phyloP scores from a whole-genome alignment of 164 flowering plant species.

The Vitis riparia region DNA sequence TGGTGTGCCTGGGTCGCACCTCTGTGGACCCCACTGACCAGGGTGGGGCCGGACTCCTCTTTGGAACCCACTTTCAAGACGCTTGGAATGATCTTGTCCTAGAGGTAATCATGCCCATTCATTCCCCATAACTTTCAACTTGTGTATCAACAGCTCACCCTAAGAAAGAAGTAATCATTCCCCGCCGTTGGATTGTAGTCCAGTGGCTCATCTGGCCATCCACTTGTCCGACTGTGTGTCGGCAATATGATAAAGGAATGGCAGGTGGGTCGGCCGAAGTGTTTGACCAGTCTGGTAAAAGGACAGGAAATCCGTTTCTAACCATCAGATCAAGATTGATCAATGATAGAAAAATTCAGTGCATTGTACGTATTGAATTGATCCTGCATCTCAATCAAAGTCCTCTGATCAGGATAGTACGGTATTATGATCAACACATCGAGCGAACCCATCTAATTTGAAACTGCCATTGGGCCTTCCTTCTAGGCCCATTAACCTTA shows the following conservation, averaged over 20 bases:
- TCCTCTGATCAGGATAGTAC: no score
- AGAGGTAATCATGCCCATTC: slow-evolving; percentile 43
- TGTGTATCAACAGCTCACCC: neutral
- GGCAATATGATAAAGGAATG: slow-evolving; percentile 17
- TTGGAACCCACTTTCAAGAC: slow-evolving; percentile 89
- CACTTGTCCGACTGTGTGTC: slow-evolving; percentile 11
- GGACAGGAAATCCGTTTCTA: neutral
- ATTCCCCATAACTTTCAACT: neutral
- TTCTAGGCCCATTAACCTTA: no score
- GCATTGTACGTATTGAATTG: no score
- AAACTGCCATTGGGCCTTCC: no score
- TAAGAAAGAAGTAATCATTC: neutral
- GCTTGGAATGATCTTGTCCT: slow-evolving; percentile 88
- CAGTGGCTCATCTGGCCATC: slow-evolving; percentile 9
- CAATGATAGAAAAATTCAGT: neutral
- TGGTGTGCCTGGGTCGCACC: slow-evolving; percentile 78
- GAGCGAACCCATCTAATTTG: no score
- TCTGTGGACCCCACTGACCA: slow-evolving; percentile 80
- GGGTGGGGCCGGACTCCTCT: slow-evolving; percentile 86
- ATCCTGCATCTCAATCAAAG: no score
- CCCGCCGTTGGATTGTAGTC: no score
- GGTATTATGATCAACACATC: no score
- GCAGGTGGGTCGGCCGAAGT: neutral
- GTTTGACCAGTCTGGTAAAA: neutral
- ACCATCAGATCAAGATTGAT: slow-evolving; percentile 1